Conservation (phyloP, 1,139 yeast genomes). For the Magnusiomyces paraingens region DNA sequence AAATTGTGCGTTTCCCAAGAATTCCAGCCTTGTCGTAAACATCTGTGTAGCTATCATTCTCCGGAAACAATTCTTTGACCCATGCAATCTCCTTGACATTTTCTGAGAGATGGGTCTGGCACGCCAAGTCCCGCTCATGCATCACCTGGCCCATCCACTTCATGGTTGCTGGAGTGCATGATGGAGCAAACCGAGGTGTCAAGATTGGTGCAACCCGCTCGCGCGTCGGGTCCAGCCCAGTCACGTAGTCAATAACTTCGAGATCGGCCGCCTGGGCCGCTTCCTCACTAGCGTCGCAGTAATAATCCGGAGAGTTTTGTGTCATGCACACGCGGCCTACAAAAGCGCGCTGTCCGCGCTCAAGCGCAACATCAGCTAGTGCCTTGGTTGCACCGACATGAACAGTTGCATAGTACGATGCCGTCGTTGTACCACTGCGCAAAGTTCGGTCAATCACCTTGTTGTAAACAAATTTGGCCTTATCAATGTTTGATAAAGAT, state of each 20-base stretch:
- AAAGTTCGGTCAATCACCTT: slow-evolving; percentile 64
- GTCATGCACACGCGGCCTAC: slow-evolving; percentile 96
- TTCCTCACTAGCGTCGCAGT: slow-evolving; percentile 54
- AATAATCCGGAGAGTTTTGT: slow-evolving; percentile 60
- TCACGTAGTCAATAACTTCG: slow-evolving; percentile 52
- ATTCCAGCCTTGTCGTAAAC: slow-evolving; percentile 65
- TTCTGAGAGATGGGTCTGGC: slow-evolving; percentile 89
- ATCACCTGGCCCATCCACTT: slow-evolving; percentile 58
- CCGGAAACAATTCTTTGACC: slow-evolving; percentile 72
- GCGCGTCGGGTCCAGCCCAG: slow-evolving; percentile 44
- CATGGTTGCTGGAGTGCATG: slow-evolving; percentile 63
- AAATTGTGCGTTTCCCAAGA: slow-evolving; percentile 57
- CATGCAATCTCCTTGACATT: slow-evolving; percentile 66
- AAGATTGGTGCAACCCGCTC: slow-evolving; percentile 59
- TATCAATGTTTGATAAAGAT: slow-evolving; percentile 42
- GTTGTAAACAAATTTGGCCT: slow-evolving; percentile 57
- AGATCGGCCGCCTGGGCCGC: slow-evolving; percentile 50
- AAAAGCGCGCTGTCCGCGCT: slow-evolving; percentile 75
- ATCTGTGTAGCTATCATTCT: slow-evolving; percentile 59
- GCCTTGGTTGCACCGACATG: slow-evolving; percentile 68
- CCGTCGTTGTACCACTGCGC: slow-evolving; percentile 81
- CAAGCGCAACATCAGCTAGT: slow-evolving; percentile 64
- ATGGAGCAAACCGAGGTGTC: slow-evolving; percentile 94
- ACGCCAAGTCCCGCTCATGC: slow-evolving; percentile 45
- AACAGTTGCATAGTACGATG: slow-evolving; percentile 84